Conservation (phyloP, 306 rosid species). For the Crotalaria pallida region DNA sequence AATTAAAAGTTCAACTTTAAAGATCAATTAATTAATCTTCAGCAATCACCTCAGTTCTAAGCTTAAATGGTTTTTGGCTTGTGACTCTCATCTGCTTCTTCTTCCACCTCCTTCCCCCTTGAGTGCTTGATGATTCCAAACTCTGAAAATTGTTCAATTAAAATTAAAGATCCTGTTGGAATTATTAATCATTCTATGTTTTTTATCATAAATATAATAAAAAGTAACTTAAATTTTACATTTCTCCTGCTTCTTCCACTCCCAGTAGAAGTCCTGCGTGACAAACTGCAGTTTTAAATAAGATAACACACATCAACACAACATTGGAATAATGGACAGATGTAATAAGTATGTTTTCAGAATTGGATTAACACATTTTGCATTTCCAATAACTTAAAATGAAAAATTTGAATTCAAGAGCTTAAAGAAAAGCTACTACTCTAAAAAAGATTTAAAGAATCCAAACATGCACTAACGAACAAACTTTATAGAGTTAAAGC, state of each 20-base stretch:
- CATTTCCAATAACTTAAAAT: background rate
- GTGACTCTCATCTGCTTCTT: constrained; percentile 62
- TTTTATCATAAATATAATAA: background rate
- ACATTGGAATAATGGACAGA: background rate
- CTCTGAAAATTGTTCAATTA: constrained; percentile 47
- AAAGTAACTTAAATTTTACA: constrained; percentile 39
- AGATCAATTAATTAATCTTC: background rate
- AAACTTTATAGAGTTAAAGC: too few species aligned
- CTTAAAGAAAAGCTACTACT: background rate
- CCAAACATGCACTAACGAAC: background rate
- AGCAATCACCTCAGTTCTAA: constrained; percentile 77
- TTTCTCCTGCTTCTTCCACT: constrained; percentile 79
- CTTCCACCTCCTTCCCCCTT: constrained; percentile 70
- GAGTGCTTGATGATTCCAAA: constrained; percentile 54
- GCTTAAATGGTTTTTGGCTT: constrained; percentile 71
- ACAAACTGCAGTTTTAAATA: constrained; percentile 37
- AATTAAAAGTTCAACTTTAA: background rate
- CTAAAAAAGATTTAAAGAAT: background rate
- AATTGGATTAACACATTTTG: background rate
- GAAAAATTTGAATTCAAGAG: background rate
- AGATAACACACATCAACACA: constrained; percentile 19
- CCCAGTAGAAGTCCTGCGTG: constrained; percentile 57
- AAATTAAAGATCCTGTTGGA: background rate
- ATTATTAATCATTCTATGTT: background rate
- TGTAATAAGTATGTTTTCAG: background rate